These are phyloP conservation scores for Botryotinia calthae DNA, from an alignment of 2,329 filamentous ascomycete genomes.

Conservation along the genomic window DNA sequence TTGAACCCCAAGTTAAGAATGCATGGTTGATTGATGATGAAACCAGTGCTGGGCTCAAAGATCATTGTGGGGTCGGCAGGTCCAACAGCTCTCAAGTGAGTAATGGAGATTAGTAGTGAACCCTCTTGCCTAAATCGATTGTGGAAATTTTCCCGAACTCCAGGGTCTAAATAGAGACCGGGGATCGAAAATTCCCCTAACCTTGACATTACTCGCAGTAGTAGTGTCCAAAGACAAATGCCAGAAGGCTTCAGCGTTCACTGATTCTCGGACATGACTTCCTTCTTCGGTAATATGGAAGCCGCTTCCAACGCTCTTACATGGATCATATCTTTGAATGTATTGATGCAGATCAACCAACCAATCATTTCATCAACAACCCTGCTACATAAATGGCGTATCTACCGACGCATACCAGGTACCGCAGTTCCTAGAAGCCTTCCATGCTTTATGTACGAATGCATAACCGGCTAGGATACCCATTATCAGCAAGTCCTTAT, in stretches of 20 bases:
- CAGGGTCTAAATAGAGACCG: not conserved
- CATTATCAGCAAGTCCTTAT: not conserved
- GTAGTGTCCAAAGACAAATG: not conserved
- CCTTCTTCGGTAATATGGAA: not conserved
- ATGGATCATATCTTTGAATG: not conserved
- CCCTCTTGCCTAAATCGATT: not conserved
- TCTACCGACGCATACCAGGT: not conserved
- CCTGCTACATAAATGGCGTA: not conserved
- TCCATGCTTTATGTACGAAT: not conserved
- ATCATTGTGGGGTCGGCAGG: not conserved
- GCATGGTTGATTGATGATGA: not conserved
- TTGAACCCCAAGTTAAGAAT: not conserved
- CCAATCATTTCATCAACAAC: not conserved
- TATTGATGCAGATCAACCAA: not conserved
- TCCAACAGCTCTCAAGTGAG: not conserved
- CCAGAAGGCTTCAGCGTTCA: not conserved
- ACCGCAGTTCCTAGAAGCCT: not conserved
- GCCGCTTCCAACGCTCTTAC: not conserved
- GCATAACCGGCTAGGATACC: too few relatives aligned
- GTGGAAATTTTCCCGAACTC: not conserved
- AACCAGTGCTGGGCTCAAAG: not conserved
- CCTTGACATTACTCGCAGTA: not conserved
- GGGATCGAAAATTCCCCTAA: not conserved
- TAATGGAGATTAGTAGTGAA: not conserved
- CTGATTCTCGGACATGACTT: not conserved